A percentile compares a stretch with the other conserved stretches of the same genome.
Conservation (phyloP, 306 rosid species). For the Prunus mongolica region DNA sequence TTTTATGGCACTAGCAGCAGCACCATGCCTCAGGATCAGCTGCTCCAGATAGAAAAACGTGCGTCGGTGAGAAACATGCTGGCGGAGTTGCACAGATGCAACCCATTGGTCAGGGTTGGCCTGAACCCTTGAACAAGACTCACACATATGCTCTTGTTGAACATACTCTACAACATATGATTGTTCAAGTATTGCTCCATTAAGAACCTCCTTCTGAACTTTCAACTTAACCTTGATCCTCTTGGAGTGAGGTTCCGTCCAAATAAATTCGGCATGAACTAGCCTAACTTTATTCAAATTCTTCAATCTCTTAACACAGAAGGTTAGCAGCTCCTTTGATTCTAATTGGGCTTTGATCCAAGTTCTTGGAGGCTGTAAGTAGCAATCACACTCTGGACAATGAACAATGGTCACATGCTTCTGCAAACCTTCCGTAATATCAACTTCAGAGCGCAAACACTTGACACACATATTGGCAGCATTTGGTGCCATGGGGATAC, state of each 20-base stretch:
- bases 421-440: constrained; percentile 67
- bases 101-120: constrained; percentile 78
- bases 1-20: constrained; percentile 58
- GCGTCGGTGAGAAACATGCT: constrained; percentile 58
- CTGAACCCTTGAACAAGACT: constrained; percentile 55
- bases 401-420: constrained; percentile 44
- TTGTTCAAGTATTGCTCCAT: constrained; percentile 61
- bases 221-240: constrained; percentile 55
- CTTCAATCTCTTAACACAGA: constrained; percentile 59
- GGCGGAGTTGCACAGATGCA: constrained; percentile 67
- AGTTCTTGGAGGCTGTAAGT: constrained; percentile 65
- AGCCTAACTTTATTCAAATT: constrained; percentile 46
- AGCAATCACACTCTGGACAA: constrained; percentile 58
- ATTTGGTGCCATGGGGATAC: constrained; percentile 59
- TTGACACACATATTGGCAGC: constrained; percentile 66
- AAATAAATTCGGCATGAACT: constrained; percentile 46
- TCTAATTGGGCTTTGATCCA: constrained; percentile 61
- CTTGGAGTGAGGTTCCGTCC: constrained; percentile 66
- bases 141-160: constrained; percentile 61
- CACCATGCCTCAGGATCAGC: constrained; percentile 62
- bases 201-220: constrained; percentile 63
- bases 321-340: constrained; percentile 53
- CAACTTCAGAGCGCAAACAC: constrained; percentile 61
- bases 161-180: constrained; percentile 51
- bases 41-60: constrained; percentile 71